Evolutionary conservation across 2,329 filamentous ascomycete genomes (phyloP).

Genomic region (Drechslerella dactyloides): DNA sequence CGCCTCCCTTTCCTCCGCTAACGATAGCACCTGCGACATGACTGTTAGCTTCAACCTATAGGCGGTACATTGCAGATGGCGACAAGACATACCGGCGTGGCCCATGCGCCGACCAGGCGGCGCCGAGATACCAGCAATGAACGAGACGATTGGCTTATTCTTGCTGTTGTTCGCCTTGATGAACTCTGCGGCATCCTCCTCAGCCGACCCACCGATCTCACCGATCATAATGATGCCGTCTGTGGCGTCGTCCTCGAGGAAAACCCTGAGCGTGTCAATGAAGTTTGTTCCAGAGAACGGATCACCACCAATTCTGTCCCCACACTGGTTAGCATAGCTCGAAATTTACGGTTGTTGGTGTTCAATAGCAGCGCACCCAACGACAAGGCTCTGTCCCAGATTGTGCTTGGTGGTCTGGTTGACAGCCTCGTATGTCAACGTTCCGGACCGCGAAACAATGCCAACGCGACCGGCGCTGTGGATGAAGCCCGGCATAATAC

Average conservation of each 20-base stretch:
- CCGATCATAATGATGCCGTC: conserved; percentile 99
- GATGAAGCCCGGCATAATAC: conserved; percentile 99
- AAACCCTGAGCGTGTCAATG: conserved; percentile 98
- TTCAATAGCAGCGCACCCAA: conserved; percentile 64
- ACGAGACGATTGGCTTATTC: conserved; percentile 95
- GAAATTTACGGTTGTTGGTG: not conserved
- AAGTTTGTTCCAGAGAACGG: conserved; percentile 99
- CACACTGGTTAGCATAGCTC: not conserved
- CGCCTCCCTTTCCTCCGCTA: conserved; percentile 94
- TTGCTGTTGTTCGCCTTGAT: conserved; percentile 87
- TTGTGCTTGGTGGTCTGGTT: conserved; percentile 98
- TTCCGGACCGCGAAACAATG: conserved; percentile 97
- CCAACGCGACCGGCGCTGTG: conserved; percentile 99
- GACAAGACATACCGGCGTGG: conserved; percentile 74
- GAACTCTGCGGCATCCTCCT: conserved; percentile 98
- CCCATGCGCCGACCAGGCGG: conserved; percentile 97
- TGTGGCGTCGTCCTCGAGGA: conserved; percentile 92
- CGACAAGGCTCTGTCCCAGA: conserved; percentile 95
- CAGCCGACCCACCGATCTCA: conserved; percentile 95
- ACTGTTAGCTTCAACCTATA: conserved; percentile 36
- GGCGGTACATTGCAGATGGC: not conserved
- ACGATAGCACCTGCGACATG: conserved; percentile 74
- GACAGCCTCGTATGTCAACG: conserved; percentile 98
- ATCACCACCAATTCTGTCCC: conserved; percentile 81
- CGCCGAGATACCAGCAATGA: conserved; percentile 97